Evolutionary conservation across 2,329 filamentous ascomycete species (phyloP).

Genomic region (Fusarium brevicatenulatum): DNA sequence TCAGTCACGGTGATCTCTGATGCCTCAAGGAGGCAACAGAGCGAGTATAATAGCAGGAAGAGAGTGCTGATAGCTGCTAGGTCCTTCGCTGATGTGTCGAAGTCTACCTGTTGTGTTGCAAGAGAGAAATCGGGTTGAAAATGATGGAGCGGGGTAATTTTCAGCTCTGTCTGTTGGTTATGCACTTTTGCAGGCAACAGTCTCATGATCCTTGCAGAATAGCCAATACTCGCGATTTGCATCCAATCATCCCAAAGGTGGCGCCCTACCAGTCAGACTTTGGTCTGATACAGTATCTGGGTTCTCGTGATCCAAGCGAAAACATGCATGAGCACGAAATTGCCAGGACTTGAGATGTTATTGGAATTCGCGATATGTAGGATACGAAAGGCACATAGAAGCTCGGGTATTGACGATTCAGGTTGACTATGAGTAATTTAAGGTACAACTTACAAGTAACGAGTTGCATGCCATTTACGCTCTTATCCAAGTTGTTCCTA

Average conservation of each 20-base stretch:
- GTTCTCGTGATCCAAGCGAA: too few relatives aligned
- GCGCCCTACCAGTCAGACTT: too few relatives aligned
- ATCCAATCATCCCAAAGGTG: not conserved
- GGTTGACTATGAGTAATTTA: too few relatives aligned
- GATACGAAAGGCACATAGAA: too few relatives aligned
- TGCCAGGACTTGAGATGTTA: too few relatives aligned
- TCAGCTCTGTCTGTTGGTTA: not conserved
- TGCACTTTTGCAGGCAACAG: not conserved
- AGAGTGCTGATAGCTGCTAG: rapidly evolving
- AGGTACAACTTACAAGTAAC: too few relatives aligned
- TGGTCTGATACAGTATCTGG: not conserved
- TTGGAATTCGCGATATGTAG: too few relatives aligned
- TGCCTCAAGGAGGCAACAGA: too few relatives aligned
- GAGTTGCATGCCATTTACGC: not conserved
- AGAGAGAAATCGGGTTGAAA: too few relatives aligned
- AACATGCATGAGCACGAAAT: too few relatives aligned
- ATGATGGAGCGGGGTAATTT: not conserved
- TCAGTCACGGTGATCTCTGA: rapidly evolving
- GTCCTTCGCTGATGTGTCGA: rapidly evolving
- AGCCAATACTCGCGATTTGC: not conserved
- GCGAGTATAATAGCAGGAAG: rapidly evolving
- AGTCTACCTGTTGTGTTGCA: rapidly evolving
- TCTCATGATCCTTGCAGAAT: not conserved
- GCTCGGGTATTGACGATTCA: too few relatives aligned
- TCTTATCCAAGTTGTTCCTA: not conserved